Percentiles rank a stretch among this genome's conserved stretches.
Evolutionary conservation across 345 rosid species (phyloP).

Genomic region (Citrus cavaleriei): DNA sequence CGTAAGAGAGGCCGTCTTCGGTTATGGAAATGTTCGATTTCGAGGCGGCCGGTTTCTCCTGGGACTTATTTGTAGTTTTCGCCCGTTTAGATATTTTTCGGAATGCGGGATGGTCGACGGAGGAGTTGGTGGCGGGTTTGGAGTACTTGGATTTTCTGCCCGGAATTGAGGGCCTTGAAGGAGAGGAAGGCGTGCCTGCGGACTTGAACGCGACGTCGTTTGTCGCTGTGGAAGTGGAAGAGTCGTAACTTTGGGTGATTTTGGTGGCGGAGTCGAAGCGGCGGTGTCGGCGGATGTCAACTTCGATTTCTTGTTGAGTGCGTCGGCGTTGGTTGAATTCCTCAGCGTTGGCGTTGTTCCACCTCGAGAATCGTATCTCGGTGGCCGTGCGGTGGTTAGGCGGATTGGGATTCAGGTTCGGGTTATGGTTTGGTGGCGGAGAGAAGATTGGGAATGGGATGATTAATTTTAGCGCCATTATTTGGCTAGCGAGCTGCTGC

Average conservation of each 20-base stretch:
- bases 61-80: constrained; percentile 20
- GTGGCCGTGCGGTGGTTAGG: constrained; percentile 32
- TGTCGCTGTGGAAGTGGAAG: constrained; percentile 11
- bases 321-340: constrained; percentile 62
- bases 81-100: constrained; percentile 18
- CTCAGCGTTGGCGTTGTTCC: constrained; percentile 78
- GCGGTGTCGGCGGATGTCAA: constrained; percentile 62
- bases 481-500: background rate
- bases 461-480: constrained; percentile 66
- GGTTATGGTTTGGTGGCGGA: constrained; percentile 30
- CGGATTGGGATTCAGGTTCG: background rate
- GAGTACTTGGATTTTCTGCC: constrained; percentile 80
- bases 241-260: constrained; percentile 31
- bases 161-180: constrained; percentile 71
- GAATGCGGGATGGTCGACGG: constrained; percentile 42
- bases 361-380: constrained; percentile 62
- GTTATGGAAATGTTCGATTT: constrained; percentile 45
- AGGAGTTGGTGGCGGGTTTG: constrained; percentile 34
- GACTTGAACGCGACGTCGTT: constrained; percentile 43
- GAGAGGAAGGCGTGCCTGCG: constrained; percentile 68
- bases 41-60: constrained; percentile 19
- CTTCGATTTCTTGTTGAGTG: constrained; percentile 61
- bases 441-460: constrained; percentile 62
- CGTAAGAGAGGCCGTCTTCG: constrained; percentile 68
- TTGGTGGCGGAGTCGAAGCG: constrained; percentile 55